Evolutionary conservation across 2,329 filamentous ascomycete species (phyloP), one percentile per base, ranked within the genome.

Genomic region (Aureobasidium vineae): DNA sequence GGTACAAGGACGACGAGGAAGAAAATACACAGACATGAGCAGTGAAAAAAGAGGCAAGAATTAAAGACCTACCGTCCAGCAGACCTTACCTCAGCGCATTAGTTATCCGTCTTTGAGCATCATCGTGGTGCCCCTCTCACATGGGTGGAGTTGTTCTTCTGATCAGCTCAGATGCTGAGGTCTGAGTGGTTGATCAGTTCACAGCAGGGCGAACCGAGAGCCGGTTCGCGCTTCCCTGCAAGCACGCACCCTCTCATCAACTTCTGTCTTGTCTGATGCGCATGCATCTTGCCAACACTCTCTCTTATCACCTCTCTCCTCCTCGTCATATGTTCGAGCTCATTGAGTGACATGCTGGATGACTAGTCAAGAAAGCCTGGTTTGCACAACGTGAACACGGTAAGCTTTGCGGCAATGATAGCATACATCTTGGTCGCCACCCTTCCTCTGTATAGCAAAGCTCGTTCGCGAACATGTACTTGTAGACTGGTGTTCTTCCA

Each of bases 211-310:
- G 57, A 63, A 40, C 43, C 57, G 57, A 63, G 6, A 1, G 10
- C 40, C 57, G 57, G 57, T 28, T 63, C 57, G 57, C 56, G 10
- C 43, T 63, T 26, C 41, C 28, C 26, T 47, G 33, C 40, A 6
- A 26, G 47, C 56, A 21, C 11, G 28, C 28, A 16, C 8, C 19
- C 57, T 28, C 31, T 7, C 36, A 8, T 23, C 3, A 3, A 16
- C 19, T n/a, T 16, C 26, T 26, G 28, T 63, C 43, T 63, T 40
- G 28, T 63, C 57, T 38, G 43, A 63, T 63, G 57, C 43, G 31
- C 43, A 63, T 63, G 31, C 43, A 63, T 63, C 57, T 50, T 40
- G 45, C 43, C 33, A 61, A 45, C 26, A n/a, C n/a, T n/a, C n/a
- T n/a, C n/a, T n/a, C n/a, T n/a, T n/a, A n/a, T n/a, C n/a, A n/a